Percentiles rank a stretch among this genome's conserved stretches.
phyloP scores from a whole-genome alignment of 2,329 filamentous ascomycete species.

The Trichoderma citrinoviride region DNA sequence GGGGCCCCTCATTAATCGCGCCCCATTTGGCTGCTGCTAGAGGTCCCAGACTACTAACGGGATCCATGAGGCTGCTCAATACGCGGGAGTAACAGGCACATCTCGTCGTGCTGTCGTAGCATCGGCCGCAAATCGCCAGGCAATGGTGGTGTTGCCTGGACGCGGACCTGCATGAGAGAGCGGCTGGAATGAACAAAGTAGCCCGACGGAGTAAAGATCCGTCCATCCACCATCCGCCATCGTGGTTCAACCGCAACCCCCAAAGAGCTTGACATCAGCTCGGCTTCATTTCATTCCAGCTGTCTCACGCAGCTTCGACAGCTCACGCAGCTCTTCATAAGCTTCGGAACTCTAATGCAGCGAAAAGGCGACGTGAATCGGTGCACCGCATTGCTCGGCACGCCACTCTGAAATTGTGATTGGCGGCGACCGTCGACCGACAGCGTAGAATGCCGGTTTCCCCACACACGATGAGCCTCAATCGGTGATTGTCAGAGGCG shows the following conservation, averaged over 20 bases:
- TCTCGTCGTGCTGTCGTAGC: background rate
- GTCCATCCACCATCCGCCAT: background rate
- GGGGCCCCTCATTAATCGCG: constrained; percentile 3
- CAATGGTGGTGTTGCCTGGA: background rate
- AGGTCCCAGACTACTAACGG: too few species aligned
- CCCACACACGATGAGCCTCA: too few species aligned
- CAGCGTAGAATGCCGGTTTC: too few species aligned
- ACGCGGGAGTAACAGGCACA: background rate
- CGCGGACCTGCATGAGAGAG: background rate
- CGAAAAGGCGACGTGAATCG: too few species aligned
- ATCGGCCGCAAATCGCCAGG: background rate
- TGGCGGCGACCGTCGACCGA: background rate
- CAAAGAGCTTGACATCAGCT: background rate
- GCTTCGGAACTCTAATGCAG: too few species aligned
- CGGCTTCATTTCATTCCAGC: background rate
- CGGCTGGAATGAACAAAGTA: background rate
- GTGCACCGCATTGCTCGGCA: too few species aligned
- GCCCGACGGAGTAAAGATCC: background rate
- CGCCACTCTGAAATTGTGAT: background rate
- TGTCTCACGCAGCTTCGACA: background rate
- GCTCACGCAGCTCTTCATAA: background rate
- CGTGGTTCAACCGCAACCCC: background rate
- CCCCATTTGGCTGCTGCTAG: constrained; percentile 1
- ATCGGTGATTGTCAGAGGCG: too few species aligned
- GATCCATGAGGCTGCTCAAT: background rate